Evolutionary conservation across 768 basidiomycete species (phyloP).

Genomic region (Mycena maculata): DNA sequence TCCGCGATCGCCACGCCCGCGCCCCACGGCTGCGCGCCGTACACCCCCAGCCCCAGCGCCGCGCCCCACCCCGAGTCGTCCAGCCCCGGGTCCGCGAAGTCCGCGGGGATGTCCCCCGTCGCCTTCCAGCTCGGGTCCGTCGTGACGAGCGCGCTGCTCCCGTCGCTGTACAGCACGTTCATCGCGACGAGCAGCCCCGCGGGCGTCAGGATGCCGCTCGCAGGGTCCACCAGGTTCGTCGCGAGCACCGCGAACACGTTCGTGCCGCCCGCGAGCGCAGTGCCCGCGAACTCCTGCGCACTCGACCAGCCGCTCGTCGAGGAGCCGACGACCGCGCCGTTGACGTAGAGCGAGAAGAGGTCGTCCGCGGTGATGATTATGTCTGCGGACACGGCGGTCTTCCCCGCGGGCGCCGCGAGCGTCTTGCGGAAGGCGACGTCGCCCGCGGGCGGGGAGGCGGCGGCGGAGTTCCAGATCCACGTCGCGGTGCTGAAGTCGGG

Average conservation of each 20-base stretch:
- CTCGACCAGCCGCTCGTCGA: constrained; percentile 39
- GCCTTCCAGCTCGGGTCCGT: constrained; percentile 40
- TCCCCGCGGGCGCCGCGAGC: constrained; percentile 37
- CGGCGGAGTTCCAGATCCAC: constrained; percentile 43
- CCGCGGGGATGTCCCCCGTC: constrained; percentile 16
- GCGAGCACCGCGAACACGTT: constrained; percentile 39
- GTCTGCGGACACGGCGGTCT: constrained; percentile 33
- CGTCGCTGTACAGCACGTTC: constrained; percentile 41
- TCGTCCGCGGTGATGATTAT: constrained; percentile 43
- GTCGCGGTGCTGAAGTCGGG: constrained; percentile 36
- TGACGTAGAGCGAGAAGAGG: constrained; percentile 41
- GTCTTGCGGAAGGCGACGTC: constrained; percentile 46
- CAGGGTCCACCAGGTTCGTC: constrained; percentile 35
- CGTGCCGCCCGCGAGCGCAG: neutral
- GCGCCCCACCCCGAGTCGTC: constrained; percentile 41
- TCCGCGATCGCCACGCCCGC: constrained; percentile 36
- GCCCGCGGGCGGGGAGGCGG: constrained; percentile 35
- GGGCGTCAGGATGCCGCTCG: constrained; percentile 35
- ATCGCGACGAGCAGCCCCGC: constrained; percentile 43
- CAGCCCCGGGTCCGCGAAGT: constrained; percentile 35
- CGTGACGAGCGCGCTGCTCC: constrained; percentile 24
- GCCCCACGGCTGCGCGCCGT: constrained; percentile 40
- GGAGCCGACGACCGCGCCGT: constrained; percentile 38
- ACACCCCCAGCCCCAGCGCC: constrained; percentile 36
- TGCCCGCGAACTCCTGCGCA: constrained; percentile 35